Conservation (phyloP, 2,329 filamentous ascomycete genomes). For the Ophiostoma tasmaniense region DNA sequence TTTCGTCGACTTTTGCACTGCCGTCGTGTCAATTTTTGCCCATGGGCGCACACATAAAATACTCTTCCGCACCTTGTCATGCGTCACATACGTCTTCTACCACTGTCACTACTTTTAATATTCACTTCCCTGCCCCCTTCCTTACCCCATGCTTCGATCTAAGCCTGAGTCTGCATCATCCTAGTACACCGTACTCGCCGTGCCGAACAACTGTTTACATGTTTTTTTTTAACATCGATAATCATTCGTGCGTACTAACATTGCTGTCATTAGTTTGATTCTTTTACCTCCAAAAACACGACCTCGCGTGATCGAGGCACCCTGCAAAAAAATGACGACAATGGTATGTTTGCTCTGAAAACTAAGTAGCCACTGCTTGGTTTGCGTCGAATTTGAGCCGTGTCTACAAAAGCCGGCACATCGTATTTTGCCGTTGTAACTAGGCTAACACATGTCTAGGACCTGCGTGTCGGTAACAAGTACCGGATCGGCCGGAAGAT, state of each 20-base stretch:
- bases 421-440: no score
- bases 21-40: not conserved
- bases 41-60: not conserved
- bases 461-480: conserved; percentile 98
- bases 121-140: not conserved
- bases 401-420: no score
- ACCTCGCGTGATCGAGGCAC: conserved; percentile 20
- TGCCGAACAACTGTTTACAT: not conserved
- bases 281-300: not conserved
- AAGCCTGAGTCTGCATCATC: not conserved
- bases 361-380: not conserved
- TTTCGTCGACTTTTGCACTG: not conserved
- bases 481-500: conserved; percentile 99
- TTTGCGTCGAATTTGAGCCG: no score
- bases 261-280: not conserved
- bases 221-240: not conserved
- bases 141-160: not conserved
- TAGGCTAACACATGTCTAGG: conserved; percentile 51
- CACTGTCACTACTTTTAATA: not conserved
- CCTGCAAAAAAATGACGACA: conserved; percentile 38
- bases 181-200: not conserved
- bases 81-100: not conserved
- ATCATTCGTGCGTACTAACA: conserved; percentile 4
- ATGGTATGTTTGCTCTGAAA: conserved; percentile 35
- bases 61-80: not conserved